Base-by-base conservation (phyloP, 2,329 filamentous ascomycete genomes). In the Purpureocillium lavendulum region DNA sequence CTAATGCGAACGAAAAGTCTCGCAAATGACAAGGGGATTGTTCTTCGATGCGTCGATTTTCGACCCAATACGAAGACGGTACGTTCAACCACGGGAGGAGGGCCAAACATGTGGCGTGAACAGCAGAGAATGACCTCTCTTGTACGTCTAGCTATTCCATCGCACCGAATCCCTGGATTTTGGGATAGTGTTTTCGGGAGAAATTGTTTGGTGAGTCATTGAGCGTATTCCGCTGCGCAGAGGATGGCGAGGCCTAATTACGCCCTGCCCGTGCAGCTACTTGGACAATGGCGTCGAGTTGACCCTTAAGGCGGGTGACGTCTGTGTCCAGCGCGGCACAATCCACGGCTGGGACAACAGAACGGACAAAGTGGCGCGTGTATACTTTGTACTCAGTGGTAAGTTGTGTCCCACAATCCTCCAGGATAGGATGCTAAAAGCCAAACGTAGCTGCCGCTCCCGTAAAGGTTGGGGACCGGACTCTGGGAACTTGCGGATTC, bases 131-230 rank as follows among this genome's bases (percentile, higher is more conserved):
- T 9, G 24, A 15, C 24, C 2, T 30, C 13, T 18, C 4, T 29
- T 30, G 28, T 10, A 26, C 21, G n/a, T 10, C 21, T 18, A 49
- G 48, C 17, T 49, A 16, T 46, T 49, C 17, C 48, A 50, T 28
- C 45, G 48, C 11, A 50, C 48, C 3, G 48, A 50, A 31, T 50
- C 48, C 3, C 33, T 50, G 33, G 48, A 50, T 38, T 50, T 50
- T 36, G 48, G 48, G 4, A 48, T 50, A 30, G 15, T 50, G 2
- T 36, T 36, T 16, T 41, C 36, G 13, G 48, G 48, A 24, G 46
- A 50, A 36, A 36, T 50, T 33, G 34, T 42, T 7, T 50, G 47
- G 48, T 49, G 40, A 18, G 31, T 18, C 17, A 28, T 10, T 10
- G 5, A n/a, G n/a, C 10, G 10, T 26, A 26, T 26, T 5, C 6